Base-by-base conservation (phyloP, 768 basidiomycete species). In the Antrodiella citrinella region DNA sequence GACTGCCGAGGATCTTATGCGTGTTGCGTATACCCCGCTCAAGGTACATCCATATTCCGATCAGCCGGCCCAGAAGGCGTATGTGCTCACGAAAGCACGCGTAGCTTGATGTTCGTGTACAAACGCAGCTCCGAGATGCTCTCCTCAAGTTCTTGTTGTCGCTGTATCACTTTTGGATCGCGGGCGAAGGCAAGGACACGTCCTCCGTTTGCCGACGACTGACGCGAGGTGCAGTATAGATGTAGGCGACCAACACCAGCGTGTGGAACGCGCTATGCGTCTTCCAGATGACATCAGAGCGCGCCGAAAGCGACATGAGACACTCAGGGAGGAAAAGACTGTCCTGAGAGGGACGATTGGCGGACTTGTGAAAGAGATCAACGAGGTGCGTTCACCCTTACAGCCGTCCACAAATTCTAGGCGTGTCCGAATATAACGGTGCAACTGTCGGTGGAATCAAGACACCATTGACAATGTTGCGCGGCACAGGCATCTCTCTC, bases 391-490 rank as follows among this genome's bases (percentile, higher is more conserved):
- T 18, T 35, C 30, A 35, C 30, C 30, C 30, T 35, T 15, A 35
- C 30, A 35, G 15, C 30, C 30, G 30, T 35, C 30, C 30, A 15
- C 45, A 61, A 19, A 62, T 69, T 47, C 52, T 58, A 38, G 30
- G 57, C 4, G 24, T 56, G 30, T 35, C 15, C 30, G 30, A 7
- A 15, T 35, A 15, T n/a, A n/a, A n/a, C n/a, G n/a, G n/a, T n/a
- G n/a, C n/a, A n/a, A n/a, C n/a, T n/a, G n/a, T n/a, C n/a, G n/a
- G n/a, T n/a, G n/a, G n/a, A n/a, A n/a, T n/a, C n/a, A n/a, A n/a
- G n/a, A n/a, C n/a, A n/a, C n/a, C n/a, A n/a, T n/a, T n/a, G n/a
- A n/a, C n/a, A n/a, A n/a, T n/a, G n/a, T n/a, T n/a, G n/a, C n/a
- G n/a, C n/a, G n/a, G n/a, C n/a, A n/a, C n/a, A n/a, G n/a, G n/a